A percentile compares a stretch with the other conserved stretches of the same genome.
These are phyloP conservation scores for Stephania cephalantha DNA, from an alignment of 164 flowering plant genomes.

Conservation along the genomic window DNA sequence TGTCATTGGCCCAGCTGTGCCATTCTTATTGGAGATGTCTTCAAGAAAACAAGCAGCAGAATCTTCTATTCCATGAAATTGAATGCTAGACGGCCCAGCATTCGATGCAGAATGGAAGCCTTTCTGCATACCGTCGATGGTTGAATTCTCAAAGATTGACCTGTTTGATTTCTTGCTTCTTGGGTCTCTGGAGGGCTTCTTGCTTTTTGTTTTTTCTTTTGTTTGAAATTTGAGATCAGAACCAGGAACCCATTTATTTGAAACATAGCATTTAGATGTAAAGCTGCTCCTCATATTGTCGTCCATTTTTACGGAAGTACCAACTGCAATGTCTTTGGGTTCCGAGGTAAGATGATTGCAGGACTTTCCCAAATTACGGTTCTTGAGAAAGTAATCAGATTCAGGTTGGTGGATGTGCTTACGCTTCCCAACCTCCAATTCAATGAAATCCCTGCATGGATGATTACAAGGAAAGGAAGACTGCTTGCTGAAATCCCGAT, in stretches of 20 bases:
- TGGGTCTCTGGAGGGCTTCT: slow-evolving; percentile 14
- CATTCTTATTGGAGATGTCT: slow-evolving; percentile 13
- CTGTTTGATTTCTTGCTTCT: slow-evolving; percentile 21
- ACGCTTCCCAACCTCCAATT: slow-evolving; percentile 17
- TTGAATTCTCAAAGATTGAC: neutral
- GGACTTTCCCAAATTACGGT: slow-evolving; percentile 8
- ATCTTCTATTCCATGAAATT: slow-evolving; percentile 12
- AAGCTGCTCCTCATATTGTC: slow-evolving; percentile 13
- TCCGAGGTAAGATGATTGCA: slow-evolving; percentile 20
- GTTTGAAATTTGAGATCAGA: slow-evolving; percentile 14
- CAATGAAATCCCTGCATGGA: neutral
- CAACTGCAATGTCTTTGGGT: slow-evolving; percentile 16
- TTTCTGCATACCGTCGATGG: slow-evolving; percentile 19
- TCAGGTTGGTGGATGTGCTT: slow-evolving; percentile 16
- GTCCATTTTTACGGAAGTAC: slow-evolving; percentile 21
- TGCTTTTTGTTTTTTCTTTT: slow-evolving; percentile 23
- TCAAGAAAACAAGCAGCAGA: slow-evolving; percentile 7
- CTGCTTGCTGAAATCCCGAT: slow-evolving; percentile 20
- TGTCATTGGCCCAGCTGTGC: slow-evolving; percentile 14
- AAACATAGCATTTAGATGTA: slow-evolving; percentile 14
- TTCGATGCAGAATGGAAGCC: slow-evolving; percentile 15
- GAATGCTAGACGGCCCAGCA: neutral
- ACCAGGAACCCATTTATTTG: neutral
- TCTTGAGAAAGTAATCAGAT: slow-evolving; percentile 23
- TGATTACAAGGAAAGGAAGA: slow-evolving; percentile 19